phyloP scores from a whole-genome alignment of 2,329 filamentous ascomycete species.

The Mycosphaerella arachidis region DNA sequence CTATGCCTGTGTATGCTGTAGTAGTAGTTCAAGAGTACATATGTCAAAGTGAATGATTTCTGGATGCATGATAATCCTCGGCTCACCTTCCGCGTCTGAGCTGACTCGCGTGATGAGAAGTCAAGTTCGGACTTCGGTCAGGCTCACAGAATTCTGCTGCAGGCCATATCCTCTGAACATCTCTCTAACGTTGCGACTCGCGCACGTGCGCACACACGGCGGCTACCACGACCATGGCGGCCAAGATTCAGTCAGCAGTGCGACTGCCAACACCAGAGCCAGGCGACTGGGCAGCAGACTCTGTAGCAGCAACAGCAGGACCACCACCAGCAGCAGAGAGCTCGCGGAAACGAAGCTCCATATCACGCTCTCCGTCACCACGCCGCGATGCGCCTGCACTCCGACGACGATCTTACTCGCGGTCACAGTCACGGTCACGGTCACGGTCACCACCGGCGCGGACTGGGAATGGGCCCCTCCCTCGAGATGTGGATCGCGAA shows the following conservation, averaged over 20 bases:
- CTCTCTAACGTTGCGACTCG: neutral
- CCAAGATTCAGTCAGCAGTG: conserved; percentile 25
- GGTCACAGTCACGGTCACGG: conserved; percentile 20
- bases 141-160: neutral
- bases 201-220: neutral
- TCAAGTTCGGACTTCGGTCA: neutral
- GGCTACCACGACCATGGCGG: conserved; percentile 16
- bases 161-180: neutral
- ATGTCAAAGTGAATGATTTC: neutral
- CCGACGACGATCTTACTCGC: conserved; percentile 29
- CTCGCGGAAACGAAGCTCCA: conserved; percentile 29
- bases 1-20: too few relatives aligned
- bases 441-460: conserved; percentile 19
- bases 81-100: neutral
- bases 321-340: conserved; percentile 7
- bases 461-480: conserved; percentile 37
- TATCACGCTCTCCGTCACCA: conserved; percentile 35
- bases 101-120: neutral
- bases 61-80: neutral
- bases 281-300: conserved; percentile 2
- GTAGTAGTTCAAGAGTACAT: too few relatives aligned
- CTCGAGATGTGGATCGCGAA: conserved; percentile 47
- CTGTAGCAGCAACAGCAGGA: neutral
- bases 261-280: conserved; percentile 27
- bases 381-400: conserved; percentile 31